Evolutionary conservation across 106 monocot genomes (phyloP).

Genomic region (Dioscorea zingiberensis): DNA sequence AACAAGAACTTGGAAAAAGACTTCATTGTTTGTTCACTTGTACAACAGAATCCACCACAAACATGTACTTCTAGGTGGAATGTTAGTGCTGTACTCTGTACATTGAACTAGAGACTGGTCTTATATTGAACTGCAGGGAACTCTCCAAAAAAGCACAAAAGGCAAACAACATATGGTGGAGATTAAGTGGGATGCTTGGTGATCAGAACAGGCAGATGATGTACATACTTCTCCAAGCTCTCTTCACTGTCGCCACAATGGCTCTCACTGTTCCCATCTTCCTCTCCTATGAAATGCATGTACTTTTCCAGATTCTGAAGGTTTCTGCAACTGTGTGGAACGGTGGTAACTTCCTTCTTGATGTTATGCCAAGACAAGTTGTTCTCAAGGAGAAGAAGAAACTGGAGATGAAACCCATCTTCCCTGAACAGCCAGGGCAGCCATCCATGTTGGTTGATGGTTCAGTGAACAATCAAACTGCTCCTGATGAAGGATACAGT

Average conservation of each 20-base stretch:
- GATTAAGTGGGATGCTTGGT: conserved; percentile 76
- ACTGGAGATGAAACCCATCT: conserved; percentile 53
- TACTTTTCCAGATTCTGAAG: conserved; percentile 78
- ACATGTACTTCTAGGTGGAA: too few species aligned
- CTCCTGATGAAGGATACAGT: too few species aligned
- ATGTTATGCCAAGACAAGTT: conserved; percentile 87
- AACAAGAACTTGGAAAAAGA: too few species aligned
- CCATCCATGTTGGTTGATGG: neutral
- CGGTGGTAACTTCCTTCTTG: conserved; percentile 79
- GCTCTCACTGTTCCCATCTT: conserved; percentile 89
- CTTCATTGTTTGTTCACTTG: too few species aligned
- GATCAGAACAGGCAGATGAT: conserved; percentile 78
- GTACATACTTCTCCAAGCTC: conserved; percentile 85
- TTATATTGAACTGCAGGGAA: conserved; percentile 35
- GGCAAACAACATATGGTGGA: conserved; percentile 88
- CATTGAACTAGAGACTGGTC: too few species aligned
- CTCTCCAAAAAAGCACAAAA: conserved; percentile 98
- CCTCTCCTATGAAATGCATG: conserved; percentile 72
- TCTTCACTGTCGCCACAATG: conserved; percentile 83
- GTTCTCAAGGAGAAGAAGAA: conserved; percentile 93
- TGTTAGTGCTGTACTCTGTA: too few species aligned
- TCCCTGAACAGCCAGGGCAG: neutral
- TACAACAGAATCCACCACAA: too few species aligned
- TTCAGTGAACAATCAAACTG: too few species aligned
- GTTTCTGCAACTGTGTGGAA: conserved; percentile 87